Evolutionary conservation across 192 early-diverging fungal genomes (phyloP).

Genomic region (Coemansia sp.): DNA sequence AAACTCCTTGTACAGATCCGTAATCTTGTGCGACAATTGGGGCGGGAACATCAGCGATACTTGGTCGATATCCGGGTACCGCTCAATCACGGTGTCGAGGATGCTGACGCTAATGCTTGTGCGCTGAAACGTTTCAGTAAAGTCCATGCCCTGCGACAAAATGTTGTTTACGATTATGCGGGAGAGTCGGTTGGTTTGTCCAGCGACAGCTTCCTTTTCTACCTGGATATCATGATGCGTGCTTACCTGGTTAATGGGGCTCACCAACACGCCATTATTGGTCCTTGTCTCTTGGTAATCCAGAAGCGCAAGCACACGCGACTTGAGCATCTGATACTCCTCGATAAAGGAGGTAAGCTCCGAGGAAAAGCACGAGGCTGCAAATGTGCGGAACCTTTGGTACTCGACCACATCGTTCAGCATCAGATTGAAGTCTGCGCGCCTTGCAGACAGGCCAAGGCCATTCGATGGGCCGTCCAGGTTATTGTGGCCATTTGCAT

Average conservation of each 20-base stretch:
- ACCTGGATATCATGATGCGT: no score
- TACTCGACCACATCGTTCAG: slow-evolving; percentile 27
- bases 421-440: slow-evolving; percentile 23
- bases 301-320: neutral
- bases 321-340: slow-evolving; percentile 42
- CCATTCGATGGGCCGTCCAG: neutral
- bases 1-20: slow-evolving; percentile 15
- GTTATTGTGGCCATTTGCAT: no score
- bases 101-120: slow-evolving; percentile 21
- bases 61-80: neutral
- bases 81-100: slow-evolving; percentile 4
- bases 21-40: neutral
- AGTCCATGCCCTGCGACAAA: neutral
- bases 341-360: slow-evolving; percentile 42
- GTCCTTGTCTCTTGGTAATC: neutral
- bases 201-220: neutral
- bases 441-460: slow-evolving; percentile 6
- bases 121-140: neutral
- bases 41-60: neutral
- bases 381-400: slow-evolving; percentile 24
- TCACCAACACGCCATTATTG: neutral
- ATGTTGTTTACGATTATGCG: neutral
- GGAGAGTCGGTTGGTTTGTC: neutral
- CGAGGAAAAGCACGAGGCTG: slow-evolving; percentile 42
- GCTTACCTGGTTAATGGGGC: neutral